Evolutionary conservation across 2,329 filamentous ascomycete species (phyloP), one percentile per base, ranked within the genome.

Genomic region (Hypoxylon sp.): DNA sequence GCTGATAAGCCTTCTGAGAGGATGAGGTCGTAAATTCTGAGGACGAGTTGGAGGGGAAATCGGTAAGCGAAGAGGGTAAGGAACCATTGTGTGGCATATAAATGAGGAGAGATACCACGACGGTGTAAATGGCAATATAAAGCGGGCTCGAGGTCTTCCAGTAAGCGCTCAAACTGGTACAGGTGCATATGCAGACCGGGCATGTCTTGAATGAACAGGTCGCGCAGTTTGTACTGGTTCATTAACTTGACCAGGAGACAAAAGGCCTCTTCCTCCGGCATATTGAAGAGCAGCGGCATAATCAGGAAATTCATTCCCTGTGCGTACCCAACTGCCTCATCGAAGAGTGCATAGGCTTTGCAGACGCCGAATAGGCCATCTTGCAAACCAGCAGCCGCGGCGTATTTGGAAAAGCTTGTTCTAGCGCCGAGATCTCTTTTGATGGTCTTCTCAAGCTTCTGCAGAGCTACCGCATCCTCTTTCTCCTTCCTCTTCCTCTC

Each of bases 51-150:
- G 6, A 99, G 86, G 8, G 96, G 96, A 80, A 99, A 99, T 46
- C 97, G 92, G 80, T 99, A 99, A 33, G 95, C 94, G 78, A 99
- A 99, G n/a, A 99, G 86, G 0, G 96, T 99, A 54, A 99, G 87
- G 81, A 99, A 99, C 96, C 96, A 99, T 80, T 99, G 96, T 0
- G 96, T 99, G 48, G 96, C 96, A 78, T 99, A 99, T 8, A 99
- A 86, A 77, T 97, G 94, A 0, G 96, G 92, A 8, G 92, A 92
- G 60, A 99, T 96, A 71, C 93, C 91, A 62, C 92, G 90, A 65
- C 96, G 91, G 76, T 93, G 92, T 62, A 99, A 88, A 80, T 99
- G 96, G 78, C 95, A 98, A 81, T 97, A 98, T 5, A 99, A 84
- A 1, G 94, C 94, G 1, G 97, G 96, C 78, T 99, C 95, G 47